Percentiles rank a stretch among this genome's conserved stretches.
Conservation (phyloP, 2,329 filamentous ascomycete species). For the Fusarium robinianum region DNA sequence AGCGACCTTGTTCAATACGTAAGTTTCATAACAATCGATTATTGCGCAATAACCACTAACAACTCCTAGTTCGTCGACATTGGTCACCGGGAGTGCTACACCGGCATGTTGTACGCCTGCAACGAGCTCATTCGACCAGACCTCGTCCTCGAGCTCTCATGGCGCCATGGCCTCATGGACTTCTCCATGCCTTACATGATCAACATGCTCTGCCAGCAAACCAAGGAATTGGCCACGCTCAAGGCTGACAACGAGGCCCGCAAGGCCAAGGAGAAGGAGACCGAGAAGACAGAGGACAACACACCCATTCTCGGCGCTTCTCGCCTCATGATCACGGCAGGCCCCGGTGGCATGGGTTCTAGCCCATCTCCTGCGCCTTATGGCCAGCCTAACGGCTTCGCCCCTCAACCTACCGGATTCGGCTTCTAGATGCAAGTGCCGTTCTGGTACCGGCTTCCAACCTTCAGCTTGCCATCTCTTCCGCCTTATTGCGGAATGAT, state of each 20-base stretch:
- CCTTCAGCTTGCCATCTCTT: conserved; percentile 12
- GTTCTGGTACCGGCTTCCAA: conserved; percentile 35
- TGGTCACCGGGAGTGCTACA: conserved; percentile 97
- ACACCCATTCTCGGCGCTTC: conserved; percentile 89
- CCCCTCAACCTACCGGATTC: conserved; percentile 84
- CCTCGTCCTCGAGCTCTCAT: conserved; percentile 92
- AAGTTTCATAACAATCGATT: conserved; percentile 55
- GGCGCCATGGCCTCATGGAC: conserved; percentile 91
- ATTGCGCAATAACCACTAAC: conserved; percentile 39
- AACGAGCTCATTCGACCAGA: conserved; percentile 96
- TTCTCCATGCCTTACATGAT: conserved; percentile 99
- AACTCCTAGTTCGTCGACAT: conserved; percentile 90
- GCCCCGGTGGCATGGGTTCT: conserved; percentile 59
- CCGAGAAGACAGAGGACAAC: conserved; percentile 87
- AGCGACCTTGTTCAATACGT: conserved; percentile 96
- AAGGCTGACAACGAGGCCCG: conserved; percentile 97
- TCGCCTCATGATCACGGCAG: conserved; percentile 94
- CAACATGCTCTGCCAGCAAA: conserved; percentile 93
- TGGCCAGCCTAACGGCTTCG: conserved; percentile 83
- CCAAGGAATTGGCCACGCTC: conserved; percentile 77
- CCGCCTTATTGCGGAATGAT: conserved; percentile 11
- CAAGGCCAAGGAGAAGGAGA: conserved; percentile 72
- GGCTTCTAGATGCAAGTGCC: conserved; percentile 55
- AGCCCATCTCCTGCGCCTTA: conserved; percentile 67
- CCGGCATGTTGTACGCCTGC: conserved; percentile 99